Evolutionary conservation across 768 basidiomycete genomes (phyloP).

Genomic region (Chalciporus sphaerocephalus): DNA sequence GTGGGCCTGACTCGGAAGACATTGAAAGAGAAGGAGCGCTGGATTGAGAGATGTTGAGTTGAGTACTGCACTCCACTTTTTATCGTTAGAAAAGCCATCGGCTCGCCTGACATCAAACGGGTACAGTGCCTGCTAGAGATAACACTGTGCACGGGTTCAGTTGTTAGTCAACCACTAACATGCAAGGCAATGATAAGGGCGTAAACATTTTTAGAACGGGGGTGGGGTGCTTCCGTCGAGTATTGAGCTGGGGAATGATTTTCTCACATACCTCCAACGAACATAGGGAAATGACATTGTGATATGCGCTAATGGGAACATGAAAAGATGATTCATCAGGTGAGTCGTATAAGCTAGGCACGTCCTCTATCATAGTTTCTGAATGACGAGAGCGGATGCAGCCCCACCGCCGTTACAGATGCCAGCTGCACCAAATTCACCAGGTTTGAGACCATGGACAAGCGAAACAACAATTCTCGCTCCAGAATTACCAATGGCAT

Average conservation of each 20-base stretch:
- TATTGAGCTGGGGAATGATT: not conserved
- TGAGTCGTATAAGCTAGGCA: conserved; percentile 14
- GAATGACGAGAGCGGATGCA: conserved; percentile 85
- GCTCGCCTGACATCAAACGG: conserved; percentile 2
- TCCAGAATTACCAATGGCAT: conserved; percentile 96
- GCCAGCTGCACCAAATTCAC: conserved; percentile 92
- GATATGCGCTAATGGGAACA: conserved; percentile 7
- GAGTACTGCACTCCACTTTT: conserved; percentile 1
- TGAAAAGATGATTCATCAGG: conserved; percentile 13
- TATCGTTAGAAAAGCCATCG: conserved; percentile 9
- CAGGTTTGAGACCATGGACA: conserved; percentile 83
- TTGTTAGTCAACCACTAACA: not conserved
- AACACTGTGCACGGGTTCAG: not conserved
- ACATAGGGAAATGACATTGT: conserved; percentile 2
- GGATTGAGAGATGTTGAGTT: not conserved
- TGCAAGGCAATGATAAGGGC: conserved; percentile 15
- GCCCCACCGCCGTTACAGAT: conserved; percentile 97
- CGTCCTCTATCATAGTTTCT: conserved; percentile 59
- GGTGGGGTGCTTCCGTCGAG: not conserved
- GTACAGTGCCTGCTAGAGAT: conserved; percentile 7
- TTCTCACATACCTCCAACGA: conserved; percentile 15
- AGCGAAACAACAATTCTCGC: conserved; percentile 92
- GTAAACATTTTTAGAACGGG: conserved; percentile 10
- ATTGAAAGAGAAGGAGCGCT: conserved; percentile 8
- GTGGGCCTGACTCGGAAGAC: conserved; percentile 13